Base-by-base conservation (phyloP, 2,329 filamentous ascomycete genomes). In the Colletotrichum lupini region DNA sequence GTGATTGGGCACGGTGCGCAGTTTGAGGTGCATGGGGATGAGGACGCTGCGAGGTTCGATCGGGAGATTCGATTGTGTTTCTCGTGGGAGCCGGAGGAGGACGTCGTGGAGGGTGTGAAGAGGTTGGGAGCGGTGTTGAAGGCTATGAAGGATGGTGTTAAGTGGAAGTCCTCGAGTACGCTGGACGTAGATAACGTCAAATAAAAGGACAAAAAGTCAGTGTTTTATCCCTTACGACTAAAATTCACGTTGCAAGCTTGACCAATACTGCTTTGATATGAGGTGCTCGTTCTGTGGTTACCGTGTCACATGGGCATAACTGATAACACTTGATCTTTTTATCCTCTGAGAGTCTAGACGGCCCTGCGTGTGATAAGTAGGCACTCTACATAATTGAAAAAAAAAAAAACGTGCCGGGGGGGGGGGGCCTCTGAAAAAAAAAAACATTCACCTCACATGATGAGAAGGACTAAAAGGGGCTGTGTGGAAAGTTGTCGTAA, bases 1-100 rank as follows among this genome's bases (percentile, higher is more conserved):
- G 86, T 91, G 30, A 85, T 97, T 26, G 93, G 92, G 28, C 85
- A 88, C 26, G 95, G 94, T 3, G 86, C 87, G 62, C 86, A 93
- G 75, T 97, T 96, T 80, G 90, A 92, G 78, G 90, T 93, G 14
- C 83, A 85, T 16, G 89, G 88, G 0, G 91, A 92, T 76, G 83
- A 88, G 74, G 80, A 81, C 4, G 83, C 84, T 16, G 84, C 86
- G 37, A 83, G 83, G 53, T 94, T 96, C 78, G 85, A 88, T 26
- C 81, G 86, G 63, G 87, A 88, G 62, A 82, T 95, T 28, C 86
- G 93, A 52, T 80, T 95, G 24, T 95, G 92, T 73, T 95, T 93
- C 81, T 87, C 92, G 6, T 95, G 93, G 90, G 92, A 93, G 80
- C 87, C 92, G 1, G 91, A 92, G 77, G 86, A 87, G 28, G 85